Conservation (phyloP, 192 early-diverging fungal genomes). For the Paraglomus occultum region DNA sequence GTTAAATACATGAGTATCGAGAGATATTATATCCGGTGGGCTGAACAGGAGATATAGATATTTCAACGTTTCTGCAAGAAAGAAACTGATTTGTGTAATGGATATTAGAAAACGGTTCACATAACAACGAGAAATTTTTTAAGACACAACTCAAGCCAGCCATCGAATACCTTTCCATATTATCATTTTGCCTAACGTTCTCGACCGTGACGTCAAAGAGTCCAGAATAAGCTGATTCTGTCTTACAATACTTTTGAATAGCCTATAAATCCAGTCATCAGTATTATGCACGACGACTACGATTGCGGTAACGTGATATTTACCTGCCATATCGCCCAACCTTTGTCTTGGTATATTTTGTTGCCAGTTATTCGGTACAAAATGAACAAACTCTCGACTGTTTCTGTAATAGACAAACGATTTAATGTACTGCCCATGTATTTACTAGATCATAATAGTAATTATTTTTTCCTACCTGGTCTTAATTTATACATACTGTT, state of each 20-base stretch:
- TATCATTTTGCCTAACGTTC: conserved; percentile 42
- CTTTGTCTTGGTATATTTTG: conserved; percentile 60
- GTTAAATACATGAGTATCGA: conserved; percentile 88
- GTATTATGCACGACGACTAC: neutral
- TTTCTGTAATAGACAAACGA: conserved; percentile 47
- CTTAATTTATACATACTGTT: conserved; percentile 41
- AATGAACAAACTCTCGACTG: conserved; percentile 69
- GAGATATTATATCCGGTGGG: conserved; percentile 53
- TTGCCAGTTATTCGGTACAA: conserved; percentile 74
- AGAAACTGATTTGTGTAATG: conserved; percentile 56
- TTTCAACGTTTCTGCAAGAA: conserved; percentile 94
- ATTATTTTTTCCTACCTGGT: conserved; percentile 44
- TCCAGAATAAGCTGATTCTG: conserved; percentile 49
- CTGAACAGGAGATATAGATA: conserved; percentile 91
- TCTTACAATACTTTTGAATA: conserved; percentile 47
- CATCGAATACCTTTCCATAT: conserved; percentile 50
- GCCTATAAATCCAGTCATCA: conserved; percentile 33
- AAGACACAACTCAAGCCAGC: neutral
- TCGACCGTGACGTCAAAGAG: conserved; percentile 39
- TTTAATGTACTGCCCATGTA: neutral
- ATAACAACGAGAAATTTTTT: neutral
- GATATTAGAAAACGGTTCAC: neutral
- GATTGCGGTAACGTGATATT: neutral
- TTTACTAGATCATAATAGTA: neutral
- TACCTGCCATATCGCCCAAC: conserved; percentile 65